Percentiles rank a stretch among this genome's conserved stretches.
Evolutionary conservation across 257 asterid genomes (phyloP).

Genomic region (Solanum medicagineum): DNA sequence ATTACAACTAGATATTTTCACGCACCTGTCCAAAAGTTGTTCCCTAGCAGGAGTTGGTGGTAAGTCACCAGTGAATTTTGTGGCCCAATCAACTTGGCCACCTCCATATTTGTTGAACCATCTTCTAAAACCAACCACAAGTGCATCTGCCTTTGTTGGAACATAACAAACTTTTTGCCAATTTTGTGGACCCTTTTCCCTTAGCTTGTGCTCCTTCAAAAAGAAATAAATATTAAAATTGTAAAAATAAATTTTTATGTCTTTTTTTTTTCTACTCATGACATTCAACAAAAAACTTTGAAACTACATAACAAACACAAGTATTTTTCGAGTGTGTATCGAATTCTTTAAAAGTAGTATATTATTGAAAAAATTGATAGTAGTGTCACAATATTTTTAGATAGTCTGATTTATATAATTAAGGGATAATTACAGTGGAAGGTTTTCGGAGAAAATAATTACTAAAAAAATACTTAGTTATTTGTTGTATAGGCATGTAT

Average conservation of each 20-base stretch:
- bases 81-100: slow-evolving; percentile 47
- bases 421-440: too few relatives aligned
- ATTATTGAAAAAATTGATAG: too few relatives aligned
- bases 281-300: too few relatives aligned
- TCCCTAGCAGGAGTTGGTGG: slow-evolving; percentile 64
- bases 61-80: slow-evolving; percentile 27
- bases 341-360: too few relatives aligned
- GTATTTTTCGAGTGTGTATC: too few relatives aligned
- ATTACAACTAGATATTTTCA: background rate
- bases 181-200: slow-evolving; percentile 37
- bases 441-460: too few relatives aligned
- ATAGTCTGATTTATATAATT: too few relatives aligned
- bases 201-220: slow-evolving; percentile 41
- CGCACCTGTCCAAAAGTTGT: slow-evolving; percentile 50
- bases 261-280: too few relatives aligned
- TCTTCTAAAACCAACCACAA: slow-evolving; percentile 42
- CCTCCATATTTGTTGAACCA: slow-evolving; percentile 67
- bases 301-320: too few relatives aligned
- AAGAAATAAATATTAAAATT: background rate
- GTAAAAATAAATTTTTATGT: background rate
- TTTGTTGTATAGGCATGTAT: too few relatives aligned
- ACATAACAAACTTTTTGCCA: slow-evolving; percentile 60
- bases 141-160: slow-evolving; percentile 58
- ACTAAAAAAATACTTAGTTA: too few relatives aligned
- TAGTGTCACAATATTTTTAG: too few relatives aligned